Evolutionary conservation across 2,329 filamentous ascomycete species (phyloP).

Genomic region (Cladosporium cucumerinum): DNA sequence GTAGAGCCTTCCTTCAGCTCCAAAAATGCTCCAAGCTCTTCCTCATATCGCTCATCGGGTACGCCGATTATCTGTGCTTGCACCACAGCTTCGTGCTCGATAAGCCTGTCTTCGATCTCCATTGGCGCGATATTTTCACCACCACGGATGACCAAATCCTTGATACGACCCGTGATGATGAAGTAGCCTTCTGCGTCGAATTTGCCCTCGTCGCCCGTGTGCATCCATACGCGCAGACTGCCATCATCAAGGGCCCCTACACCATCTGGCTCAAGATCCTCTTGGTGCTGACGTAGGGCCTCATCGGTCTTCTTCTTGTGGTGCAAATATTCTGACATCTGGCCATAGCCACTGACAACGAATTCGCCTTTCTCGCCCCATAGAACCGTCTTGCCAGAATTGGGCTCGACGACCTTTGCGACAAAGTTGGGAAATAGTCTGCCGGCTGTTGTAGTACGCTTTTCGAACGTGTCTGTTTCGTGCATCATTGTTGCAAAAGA

Average conservation of each 20-base stretch:
- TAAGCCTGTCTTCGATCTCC: conserved; percentile 33
- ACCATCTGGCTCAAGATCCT: conserved; percentile 35
- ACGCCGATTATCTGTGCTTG: conserved; percentile 32
- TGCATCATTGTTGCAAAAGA: conserved; percentile 80
- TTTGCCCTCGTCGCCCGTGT: conserved; percentile 59
- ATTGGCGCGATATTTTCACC: conserved; percentile 61
- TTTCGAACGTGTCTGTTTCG: conserved; percentile 66
- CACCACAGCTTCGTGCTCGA: conserved; percentile 27
- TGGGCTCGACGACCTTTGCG: conserved; percentile 65
- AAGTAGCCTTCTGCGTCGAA: conserved; percentile 45
- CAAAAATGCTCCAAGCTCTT: conserved; percentile 35
- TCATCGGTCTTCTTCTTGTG: conserved; percentile 74
- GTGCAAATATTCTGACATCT: conserved; percentile 62
- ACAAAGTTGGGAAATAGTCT: conserved; percentile 70
- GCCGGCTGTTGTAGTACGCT: conserved; percentile 68
- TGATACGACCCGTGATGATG: conserved; percentile 36
- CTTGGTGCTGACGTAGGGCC: conserved; percentile 50
- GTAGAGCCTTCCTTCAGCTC: conserved; percentile 27
- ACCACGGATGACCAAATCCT: conserved; percentile 44
- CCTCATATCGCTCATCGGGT: conserved; percentile 30
- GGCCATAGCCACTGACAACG: conserved; percentile 73
- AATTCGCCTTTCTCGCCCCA: conserved; percentile 69
- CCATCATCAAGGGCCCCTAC: conserved; percentile 15
- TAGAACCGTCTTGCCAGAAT: conserved; percentile 53
- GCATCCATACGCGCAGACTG: conserved; percentile 49